phyloP scores from a whole-genome alignment of 805 yeast species.

The Saccharomyces paradoxus region DNA sequence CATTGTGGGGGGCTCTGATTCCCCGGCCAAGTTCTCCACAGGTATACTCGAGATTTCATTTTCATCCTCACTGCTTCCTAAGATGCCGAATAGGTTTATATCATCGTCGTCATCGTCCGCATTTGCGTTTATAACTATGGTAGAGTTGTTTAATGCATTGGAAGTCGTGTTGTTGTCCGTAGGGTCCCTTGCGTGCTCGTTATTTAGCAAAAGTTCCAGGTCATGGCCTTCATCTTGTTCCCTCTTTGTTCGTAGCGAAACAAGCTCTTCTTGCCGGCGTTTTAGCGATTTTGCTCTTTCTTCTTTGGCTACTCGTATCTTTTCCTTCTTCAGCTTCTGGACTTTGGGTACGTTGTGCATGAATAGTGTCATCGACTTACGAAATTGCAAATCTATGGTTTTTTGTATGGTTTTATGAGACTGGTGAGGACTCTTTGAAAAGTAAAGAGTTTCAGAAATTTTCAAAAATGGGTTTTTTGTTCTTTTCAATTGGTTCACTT shows the following conservation, averaged over 20 bases:
- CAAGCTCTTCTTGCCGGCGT: background rate
- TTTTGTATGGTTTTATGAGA: background rate
- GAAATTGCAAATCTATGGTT: background rate
- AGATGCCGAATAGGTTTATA: slow-evolving; percentile 21
- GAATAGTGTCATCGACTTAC: slow-evolving; percentile 2
- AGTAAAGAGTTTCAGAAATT: slow-evolving; percentile 7
- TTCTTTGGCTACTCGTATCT: slow-evolving; percentile 27
- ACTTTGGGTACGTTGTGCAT: slow-evolving; percentile 11
- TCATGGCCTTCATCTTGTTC: slow-evolving; percentile 22
- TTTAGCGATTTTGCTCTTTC: slow-evolving; percentile 27
- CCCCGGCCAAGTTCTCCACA: slow-evolving; percentile 16
- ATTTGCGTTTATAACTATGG: slow-evolving; percentile 8
- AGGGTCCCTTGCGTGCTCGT: slow-evolving; percentile 8
- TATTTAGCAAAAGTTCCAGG: slow-evolving; percentile 14
- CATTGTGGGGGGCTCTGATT: background rate
- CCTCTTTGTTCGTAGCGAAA: slow-evolving; percentile 21
- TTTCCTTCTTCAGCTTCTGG: slow-evolving; percentile 14
- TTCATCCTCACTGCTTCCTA: slow-evolving; percentile 28
- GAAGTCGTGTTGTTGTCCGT: slow-evolving; percentile 3
- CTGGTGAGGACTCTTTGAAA: background rate
- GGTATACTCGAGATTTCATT: slow-evolving; percentile 5
- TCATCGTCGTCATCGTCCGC: slow-evolving; percentile 28
- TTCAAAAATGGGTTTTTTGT: slow-evolving; percentile 25
- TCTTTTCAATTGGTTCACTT: slow-evolving; percentile 13
- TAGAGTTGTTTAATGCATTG: slow-evolving; percentile 3